Conservation (phyloP, 306 rosid genomes). For the Benincasa hispida region DNA sequence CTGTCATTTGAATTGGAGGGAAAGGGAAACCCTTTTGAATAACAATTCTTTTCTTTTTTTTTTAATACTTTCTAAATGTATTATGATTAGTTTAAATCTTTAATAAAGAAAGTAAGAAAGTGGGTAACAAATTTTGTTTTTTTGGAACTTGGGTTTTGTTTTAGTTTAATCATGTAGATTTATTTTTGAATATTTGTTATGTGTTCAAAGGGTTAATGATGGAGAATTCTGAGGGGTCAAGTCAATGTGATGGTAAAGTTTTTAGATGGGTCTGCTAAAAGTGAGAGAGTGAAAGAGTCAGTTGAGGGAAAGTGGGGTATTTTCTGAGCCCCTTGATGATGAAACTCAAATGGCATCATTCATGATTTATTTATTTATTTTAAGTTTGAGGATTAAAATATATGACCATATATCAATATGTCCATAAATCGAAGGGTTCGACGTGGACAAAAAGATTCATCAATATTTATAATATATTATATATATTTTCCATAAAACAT, state of each 20-base stretch:
- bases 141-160: neutral
- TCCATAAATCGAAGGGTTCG: too few relatives aligned
- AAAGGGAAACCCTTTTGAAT: neutral
- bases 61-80: neutral
- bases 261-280: neutral
- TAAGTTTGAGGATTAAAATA: too few relatives aligned
- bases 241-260: neutral
- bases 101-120: conserved; percentile 1
- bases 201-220: neutral
- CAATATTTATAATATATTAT: too few relatives aligned
- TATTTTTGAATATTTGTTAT: neutral
- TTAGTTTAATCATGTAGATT: neutral
- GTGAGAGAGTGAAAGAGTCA: neutral
- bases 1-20: neutral
- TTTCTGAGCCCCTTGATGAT: neutral
- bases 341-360: neutral
- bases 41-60: neutral
- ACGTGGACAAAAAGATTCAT: too few relatives aligned
- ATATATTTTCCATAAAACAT: too few relatives aligned
- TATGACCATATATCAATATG: too few relatives aligned
- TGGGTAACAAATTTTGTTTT: neutral
- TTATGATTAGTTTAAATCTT: neutral
- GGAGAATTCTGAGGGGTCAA: neutral
- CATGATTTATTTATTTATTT: neutral
- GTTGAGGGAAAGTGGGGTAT: neutral